Evolutionary conservation across 768 basidiomycete genomes (phyloP).

Genomic region (Mycena sanguinolenta): DNA sequence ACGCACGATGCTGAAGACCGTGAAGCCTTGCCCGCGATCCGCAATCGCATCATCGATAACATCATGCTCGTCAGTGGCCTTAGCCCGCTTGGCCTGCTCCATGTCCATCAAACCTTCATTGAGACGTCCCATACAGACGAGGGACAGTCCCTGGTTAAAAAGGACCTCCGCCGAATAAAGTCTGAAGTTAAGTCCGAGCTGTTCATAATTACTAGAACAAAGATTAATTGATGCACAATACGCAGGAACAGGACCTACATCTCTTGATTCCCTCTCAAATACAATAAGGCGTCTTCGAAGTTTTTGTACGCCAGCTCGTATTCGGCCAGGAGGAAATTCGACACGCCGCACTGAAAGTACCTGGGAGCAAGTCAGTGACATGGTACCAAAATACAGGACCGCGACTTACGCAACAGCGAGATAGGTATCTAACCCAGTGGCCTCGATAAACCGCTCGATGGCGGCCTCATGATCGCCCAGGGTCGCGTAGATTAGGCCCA

Average conservation of each 20-base stretch:
- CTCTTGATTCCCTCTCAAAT: constrained; percentile 85
- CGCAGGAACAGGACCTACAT: constrained; percentile 63
- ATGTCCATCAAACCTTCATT: constrained; percentile 80
- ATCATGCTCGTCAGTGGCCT: constrained; percentile 85
- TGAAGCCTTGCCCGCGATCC: constrained; percentile 87
- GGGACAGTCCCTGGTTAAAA: constrained; percentile 89
- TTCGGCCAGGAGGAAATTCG: constrained; percentile 86
- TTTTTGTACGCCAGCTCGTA: constrained; percentile 83
- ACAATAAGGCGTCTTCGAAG: constrained; percentile 86
- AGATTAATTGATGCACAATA: constrained; percentile 19
- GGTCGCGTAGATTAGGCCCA: too few relatives aligned
- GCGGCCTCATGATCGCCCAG: constrained; percentile 9
- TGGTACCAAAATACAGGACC: constrained; percentile 15
- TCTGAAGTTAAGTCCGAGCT: constrained; percentile 91
- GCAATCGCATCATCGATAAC: constrained; percentile 93
- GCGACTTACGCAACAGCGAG: constrained; percentile 86
- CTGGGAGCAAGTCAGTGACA: constrained; percentile 50
- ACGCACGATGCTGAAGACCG: constrained; percentile 93
- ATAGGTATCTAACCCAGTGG: constrained; percentile 41
- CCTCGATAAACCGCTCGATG: constrained; percentile 36
- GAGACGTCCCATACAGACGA: constrained; percentile 76
- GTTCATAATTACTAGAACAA: constrained; percentile 85
- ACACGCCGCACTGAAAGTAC: constrained; percentile 92
- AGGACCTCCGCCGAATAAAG: constrained; percentile 90
- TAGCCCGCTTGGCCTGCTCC: constrained; percentile 75